These are phyloP conservation scores for Phytopythium kandeliae DNA, from an alignment of 352 stramenopile genomes.

Conservation along the genomic window DNA sequence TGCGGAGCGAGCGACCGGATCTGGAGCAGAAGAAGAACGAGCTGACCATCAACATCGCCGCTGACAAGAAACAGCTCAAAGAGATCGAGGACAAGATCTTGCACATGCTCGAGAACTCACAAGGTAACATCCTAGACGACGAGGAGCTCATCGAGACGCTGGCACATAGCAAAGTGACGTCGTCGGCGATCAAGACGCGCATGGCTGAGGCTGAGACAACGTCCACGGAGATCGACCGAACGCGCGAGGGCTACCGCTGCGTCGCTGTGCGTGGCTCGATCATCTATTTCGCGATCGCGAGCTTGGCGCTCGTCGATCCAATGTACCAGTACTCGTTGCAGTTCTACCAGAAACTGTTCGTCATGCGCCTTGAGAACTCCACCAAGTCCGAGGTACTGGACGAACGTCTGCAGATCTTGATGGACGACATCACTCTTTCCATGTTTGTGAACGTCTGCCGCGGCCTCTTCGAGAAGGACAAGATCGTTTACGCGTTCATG, in stretches of 20 bases:
- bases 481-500: constrained; percentile 94
- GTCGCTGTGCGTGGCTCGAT: constrained; percentile 89
- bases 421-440: constrained; percentile 88
- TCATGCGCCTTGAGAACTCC: constrained; percentile 82
- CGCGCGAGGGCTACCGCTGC: constrained; percentile 87
- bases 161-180: constrained; percentile 88
- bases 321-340: constrained; percentile 96
- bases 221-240: constrained; percentile 87
- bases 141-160: constrained; percentile 92
- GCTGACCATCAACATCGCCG: constrained; percentile 89
- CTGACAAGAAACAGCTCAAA: constrained; percentile 91
- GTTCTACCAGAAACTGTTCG: constrained; percentile 92
- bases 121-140: constrained; percentile 93
- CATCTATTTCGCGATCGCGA: constrained; percentile 94
- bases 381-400: constrained; percentile 78
- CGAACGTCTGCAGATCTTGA: constrained; percentile 84
- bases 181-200: constrained; percentile 84
- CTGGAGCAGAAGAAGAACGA: constrained; percentile 91
- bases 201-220: constrained; percentile 89
- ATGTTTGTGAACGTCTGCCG: constrained; percentile 95
- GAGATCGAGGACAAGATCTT: constrained; percentile 95
- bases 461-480: constrained; percentile 94
- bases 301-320: constrained; percentile 87
- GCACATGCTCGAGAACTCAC: constrained; percentile 90
- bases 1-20: constrained; percentile 89